phyloP scores from a whole-genome alignment of 352 stramenopile species.

The Globisporangium rhizosaccharum region DNA sequence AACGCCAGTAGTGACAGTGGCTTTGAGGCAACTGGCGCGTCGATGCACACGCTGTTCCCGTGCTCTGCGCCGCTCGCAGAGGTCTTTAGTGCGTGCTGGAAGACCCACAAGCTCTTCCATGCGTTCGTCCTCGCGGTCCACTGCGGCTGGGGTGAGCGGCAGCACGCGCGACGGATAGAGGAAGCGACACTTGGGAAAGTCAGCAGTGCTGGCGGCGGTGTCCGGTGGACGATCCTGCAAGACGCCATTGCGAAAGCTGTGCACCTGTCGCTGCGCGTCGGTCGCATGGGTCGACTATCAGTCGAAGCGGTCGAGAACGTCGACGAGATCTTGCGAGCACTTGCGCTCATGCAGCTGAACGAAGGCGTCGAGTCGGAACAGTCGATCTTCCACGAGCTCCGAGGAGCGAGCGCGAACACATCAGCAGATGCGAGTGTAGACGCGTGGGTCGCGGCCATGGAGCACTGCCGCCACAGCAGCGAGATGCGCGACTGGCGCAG shows the following conservation, averaged over 20 bases:
- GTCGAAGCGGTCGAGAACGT: conserved; percentile 71
- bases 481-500: conserved; percentile 67
- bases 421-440: conserved; percentile 24
- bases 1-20: not conserved
- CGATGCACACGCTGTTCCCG: conserved; percentile 29
- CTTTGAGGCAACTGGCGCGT: conserved; percentile 22
- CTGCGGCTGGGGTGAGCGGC: conserved; percentile 52
- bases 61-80: conserved; percentile 31
- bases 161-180: conserved; percentile 67
- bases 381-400: conserved; percentile 15
- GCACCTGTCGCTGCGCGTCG: conserved; percentile 66
- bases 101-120: conserved; percentile 55
- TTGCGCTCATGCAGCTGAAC: conserved; percentile 81
- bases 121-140: conserved; percentile 68
- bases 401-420: conserved; percentile 3
- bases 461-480: conserved; percentile 48
- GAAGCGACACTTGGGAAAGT: conserved; percentile 69
- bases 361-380: conserved; percentile 50
- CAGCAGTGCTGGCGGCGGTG: conserved; percentile 44
- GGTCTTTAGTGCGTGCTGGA: conserved; percentile 62
- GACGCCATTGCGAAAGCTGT: conserved; percentile 68
- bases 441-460: conserved; percentile 54
- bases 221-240: conserved; percentile 68
- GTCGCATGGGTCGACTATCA: conserved; percentile 52
- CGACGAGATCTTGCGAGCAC: conserved; percentile 64